A percentile compares a stretch with the other conserved stretches of the same genome.
phyloP scores from a whole-genome alignment of 2,329 filamentous ascomycete species.

The Ascochyta rabiei region DNA sequence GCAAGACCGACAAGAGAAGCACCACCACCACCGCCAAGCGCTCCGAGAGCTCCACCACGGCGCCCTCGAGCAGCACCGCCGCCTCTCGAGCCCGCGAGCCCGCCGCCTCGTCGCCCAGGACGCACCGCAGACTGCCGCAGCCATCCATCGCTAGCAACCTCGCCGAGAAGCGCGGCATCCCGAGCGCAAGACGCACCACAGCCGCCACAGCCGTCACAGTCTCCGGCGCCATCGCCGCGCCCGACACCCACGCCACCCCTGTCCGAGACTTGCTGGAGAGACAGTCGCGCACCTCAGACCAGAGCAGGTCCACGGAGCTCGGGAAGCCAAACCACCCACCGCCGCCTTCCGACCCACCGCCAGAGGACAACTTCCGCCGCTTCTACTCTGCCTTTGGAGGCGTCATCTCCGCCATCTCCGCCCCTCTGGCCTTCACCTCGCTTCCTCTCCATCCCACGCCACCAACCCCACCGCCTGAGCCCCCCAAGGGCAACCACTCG shows the following conservation, averaged over 20 bases:
- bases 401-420: slow-evolving; percentile 86
- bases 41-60: slow-evolving; percentile 8
- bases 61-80: slow-evolving; percentile 26
- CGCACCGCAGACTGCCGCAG: slow-evolving; percentile 61
- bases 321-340: slow-evolving; percentile 18
- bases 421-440: slow-evolving; percentile 89
- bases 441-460: slow-evolving; percentile 67
- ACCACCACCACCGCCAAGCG: not conserved
- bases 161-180: slow-evolving; percentile 82
- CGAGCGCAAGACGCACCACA: slow-evolving; percentile 62
- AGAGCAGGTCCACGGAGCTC: slow-evolving; percentile 21
- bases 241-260: slow-evolving; percentile 38
- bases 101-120: slow-evolving; percentile 44
- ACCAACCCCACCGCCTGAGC: slow-evolving; percentile 35
- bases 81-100: slow-evolving; percentile 34
- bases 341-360: slow-evolving; percentile 29
- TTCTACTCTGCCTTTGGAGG: slow-evolving; percentile 94
- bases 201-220: slow-evolving; percentile 75
- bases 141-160: slow-evolving; percentile 89
- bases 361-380: slow-evolving; percentile 81
- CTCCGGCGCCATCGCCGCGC: slow-evolving; percentile 71
- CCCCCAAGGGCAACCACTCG: slow-evolving; percentile 27
- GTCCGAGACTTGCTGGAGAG: slow-evolving; percentile 42
- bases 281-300: slow-evolving; percentile 38
- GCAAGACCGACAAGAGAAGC: slow-evolving; percentile 35